Evolutionary conservation across 164 flowering plant genomes (phyloP).

Genomic region (Saururus chinensis): DNA sequence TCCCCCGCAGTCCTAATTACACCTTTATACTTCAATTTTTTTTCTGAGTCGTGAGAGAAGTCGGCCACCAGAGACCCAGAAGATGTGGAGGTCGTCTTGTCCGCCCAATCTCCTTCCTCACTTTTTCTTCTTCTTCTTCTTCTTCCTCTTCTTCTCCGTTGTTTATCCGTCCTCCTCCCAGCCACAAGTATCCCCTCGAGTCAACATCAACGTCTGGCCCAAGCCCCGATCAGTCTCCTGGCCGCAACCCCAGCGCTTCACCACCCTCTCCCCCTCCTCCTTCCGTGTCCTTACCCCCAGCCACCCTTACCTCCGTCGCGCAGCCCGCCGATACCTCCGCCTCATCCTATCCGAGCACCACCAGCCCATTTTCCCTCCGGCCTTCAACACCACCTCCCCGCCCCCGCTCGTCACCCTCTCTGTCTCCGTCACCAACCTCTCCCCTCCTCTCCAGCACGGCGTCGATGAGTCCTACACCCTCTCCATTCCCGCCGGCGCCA

Average conservation of each 20-base stretch:
- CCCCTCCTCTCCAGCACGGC: constrained; percentile 42
- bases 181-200: too few relatives aligned
- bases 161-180: too few relatives aligned
- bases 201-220: constrained; percentile 61
- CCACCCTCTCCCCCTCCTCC: constrained; percentile 29
- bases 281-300: constrained; percentile 36
- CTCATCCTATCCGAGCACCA: constrained; percentile 36
- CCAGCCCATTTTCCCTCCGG: constrained; percentile 28
- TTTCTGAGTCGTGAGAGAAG: too few relatives aligned
- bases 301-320: constrained; percentile 36
- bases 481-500: constrained; percentile 23
- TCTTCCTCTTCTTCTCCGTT: too few relatives aligned
- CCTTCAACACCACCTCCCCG: constrained; percentile 16
- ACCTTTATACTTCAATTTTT: too few relatives aligned
- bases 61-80: too few relatives aligned
- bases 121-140: too few relatives aligned
- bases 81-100: too few relatives aligned
- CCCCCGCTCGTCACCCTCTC: constrained; percentile 21
- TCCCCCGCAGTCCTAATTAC: too few relatives aligned
- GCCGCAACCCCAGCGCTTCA: constrained; percentile 25
- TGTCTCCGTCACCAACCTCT: constrained; percentile 26
- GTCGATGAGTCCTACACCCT: constrained; percentile 58
- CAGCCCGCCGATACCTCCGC: constrained; percentile 33
- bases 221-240: constrained; percentile 44
- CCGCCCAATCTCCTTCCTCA: too few relatives aligned